phyloP scores from a whole-genome alignment of 345 rosid species.

The Aurinia saxatilis region DNA sequence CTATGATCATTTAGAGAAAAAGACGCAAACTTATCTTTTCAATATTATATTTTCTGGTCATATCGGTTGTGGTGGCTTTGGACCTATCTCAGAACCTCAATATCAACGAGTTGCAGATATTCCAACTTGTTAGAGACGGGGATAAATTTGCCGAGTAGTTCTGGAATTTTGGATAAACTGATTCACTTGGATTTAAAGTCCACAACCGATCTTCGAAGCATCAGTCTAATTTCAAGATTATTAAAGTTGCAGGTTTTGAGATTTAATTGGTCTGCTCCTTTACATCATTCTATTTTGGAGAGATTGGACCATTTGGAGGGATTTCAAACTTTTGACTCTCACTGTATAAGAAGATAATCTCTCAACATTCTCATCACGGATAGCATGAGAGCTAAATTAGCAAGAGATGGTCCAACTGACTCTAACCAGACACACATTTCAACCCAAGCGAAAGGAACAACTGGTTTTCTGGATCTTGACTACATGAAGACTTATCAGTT shows the following conservation, averaged over 20 bases:
- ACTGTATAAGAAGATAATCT: not conserved
- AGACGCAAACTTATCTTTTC: too few relatives aligned
- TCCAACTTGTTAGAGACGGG: not conserved
- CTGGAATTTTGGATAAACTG: not conserved
- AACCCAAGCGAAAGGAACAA: constrained; percentile 89
- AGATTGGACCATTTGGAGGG: not conserved
- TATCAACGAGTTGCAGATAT: too few relatives aligned
- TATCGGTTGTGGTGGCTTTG: too few relatives aligned
- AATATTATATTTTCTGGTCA: too few relatives aligned
- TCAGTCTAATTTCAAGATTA: not conserved
- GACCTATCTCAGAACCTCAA: too few relatives aligned
- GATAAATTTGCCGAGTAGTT: not conserved
- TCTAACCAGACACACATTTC: constrained; percentile 64
- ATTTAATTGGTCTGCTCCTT: not conserved
- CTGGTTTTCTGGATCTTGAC: constrained; percentile 95
- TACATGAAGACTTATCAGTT: constrained; percentile 92
- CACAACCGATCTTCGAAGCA: not conserved
- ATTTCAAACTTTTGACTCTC: not conserved
- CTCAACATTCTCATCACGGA: too few relatives aligned
- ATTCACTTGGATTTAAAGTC: constrained; percentile 13
- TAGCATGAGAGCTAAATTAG: constrained; percentile 92
- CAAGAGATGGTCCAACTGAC: constrained; percentile 67
- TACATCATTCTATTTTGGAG: not conserved
- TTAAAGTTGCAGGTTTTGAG: not conserved
- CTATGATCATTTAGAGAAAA: too few relatives aligned